Conservation (phyloP, 805 yeast genomes). For the Lachancea quebecensis region DNA sequence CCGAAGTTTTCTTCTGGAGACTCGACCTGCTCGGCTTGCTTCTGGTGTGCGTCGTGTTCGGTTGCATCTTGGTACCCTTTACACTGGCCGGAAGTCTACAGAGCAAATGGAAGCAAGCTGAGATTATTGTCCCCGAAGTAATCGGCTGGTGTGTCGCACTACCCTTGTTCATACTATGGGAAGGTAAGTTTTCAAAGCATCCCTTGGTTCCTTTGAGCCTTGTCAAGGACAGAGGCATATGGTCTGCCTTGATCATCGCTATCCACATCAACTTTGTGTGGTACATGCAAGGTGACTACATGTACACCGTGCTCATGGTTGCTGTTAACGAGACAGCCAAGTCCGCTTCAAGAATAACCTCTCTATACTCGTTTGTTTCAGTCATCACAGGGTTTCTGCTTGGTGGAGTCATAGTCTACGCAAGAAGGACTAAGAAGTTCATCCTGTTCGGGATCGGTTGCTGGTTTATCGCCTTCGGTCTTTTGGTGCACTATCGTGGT, state of each 20-base stretch:
- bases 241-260: constrained; percentile 55
- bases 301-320: constrained; percentile 56
- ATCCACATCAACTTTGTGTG: constrained; percentile 49
- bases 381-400: constrained; percentile 53
- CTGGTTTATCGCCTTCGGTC: constrained; percentile 57
- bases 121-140: constrained; percentile 58
- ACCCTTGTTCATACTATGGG: constrained; percentile 54
- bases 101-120: constrained; percentile 48
- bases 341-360: constrained; percentile 61
- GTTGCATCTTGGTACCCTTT: constrained; percentile 57
- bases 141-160: constrained; percentile 44
- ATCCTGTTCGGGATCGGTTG: constrained; percentile 50
- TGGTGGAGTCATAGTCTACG: constrained; percentile 45
- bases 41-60: constrained; percentile 49
- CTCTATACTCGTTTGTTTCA: constrained; percentile 58
- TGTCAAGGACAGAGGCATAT: constrained; percentile 56
- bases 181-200: constrained; percentile 41
- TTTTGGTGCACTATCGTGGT: constrained; percentile 52
- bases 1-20: constrained; percentile 46
- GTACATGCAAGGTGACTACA: constrained; percentile 60
- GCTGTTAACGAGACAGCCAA: constrained; percentile 47
- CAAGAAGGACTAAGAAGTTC: constrained; percentile 51
- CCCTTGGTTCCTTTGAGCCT: constrained; percentile 52
- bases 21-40: constrained; percentile 56
- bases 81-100: constrained; percentile 58